Conservation (phyloP, 257 asterid species). For the Solanum dulcamara region DNA sequence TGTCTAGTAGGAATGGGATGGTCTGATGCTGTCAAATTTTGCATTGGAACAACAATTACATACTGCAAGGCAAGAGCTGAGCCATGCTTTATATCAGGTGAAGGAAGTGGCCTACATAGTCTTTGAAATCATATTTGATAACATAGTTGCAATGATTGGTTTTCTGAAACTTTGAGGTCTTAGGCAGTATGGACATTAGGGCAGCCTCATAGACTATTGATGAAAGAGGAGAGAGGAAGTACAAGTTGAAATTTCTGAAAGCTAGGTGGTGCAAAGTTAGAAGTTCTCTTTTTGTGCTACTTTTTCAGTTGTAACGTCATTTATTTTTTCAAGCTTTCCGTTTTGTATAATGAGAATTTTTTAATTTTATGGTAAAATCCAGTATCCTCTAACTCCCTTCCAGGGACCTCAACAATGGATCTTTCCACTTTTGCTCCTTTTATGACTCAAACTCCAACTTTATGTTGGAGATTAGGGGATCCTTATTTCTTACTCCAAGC, state of each 20-base stretch:
- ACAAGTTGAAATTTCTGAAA: background rate
- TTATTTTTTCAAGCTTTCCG: background rate
- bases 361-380: background rate
- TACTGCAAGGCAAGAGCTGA: constrained; percentile 93
- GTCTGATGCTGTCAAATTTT: constrained; percentile 91
- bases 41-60: constrained; percentile 91
- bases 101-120: background rate
- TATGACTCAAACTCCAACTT: background rate
- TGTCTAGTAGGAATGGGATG: constrained; percentile 77
- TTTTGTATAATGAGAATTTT: background rate
- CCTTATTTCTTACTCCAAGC: background rate
- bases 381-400: background rate
- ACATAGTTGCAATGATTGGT: background rate
- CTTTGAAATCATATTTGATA: background rate
- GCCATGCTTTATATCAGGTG: constrained; percentile 98
- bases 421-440: background rate
- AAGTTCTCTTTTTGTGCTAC: background rate
- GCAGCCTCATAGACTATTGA: background rate
- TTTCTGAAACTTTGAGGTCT: background rate
- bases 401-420: background rate
- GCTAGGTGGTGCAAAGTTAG: background rate
- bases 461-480: background rate
- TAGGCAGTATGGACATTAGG: background rate
- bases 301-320: background rate
- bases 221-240: background rate